Percentiles rank a stretch among this genome's conserved stretches.
phyloP scores from a whole-genome alignment of 441 rosid species.

The Arabidopsis lyrata region DNA sequence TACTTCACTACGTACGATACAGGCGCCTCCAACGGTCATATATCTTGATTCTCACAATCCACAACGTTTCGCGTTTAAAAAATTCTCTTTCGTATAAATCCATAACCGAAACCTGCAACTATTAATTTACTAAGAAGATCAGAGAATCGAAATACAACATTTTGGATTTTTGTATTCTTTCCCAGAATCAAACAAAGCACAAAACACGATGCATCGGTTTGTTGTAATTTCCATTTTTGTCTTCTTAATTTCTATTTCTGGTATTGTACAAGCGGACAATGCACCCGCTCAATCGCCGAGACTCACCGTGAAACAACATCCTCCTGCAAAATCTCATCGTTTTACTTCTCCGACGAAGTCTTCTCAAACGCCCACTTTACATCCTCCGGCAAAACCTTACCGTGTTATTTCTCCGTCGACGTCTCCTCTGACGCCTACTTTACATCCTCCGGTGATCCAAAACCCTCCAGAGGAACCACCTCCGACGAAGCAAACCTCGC shows the following conservation, averaged over 20 bases:
- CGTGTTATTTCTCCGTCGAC: conserved; percentile 13
- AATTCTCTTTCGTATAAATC: neutral
- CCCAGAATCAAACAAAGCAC: neutral
- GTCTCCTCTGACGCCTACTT: conserved; percentile 30
- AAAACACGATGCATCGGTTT: conserved; percentile 22
- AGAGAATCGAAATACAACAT: neutral
- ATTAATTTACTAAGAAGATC: neutral
- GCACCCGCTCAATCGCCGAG: conserved; percentile 59
- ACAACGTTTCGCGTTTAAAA: conserved; percentile 29
- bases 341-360: conserved; percentile 32
- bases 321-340: conserved; percentile 36
- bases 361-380: neutral
- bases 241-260: conserved; percentile 32
- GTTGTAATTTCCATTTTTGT: conserved; percentile 35
- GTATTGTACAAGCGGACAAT: conserved; percentile 45
- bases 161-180: neutral
- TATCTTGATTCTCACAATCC: conserved; percentile 23
- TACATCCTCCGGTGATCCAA: conserved; percentile 10
- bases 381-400: conserved; percentile 33
- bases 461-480: neutral
- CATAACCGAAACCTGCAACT: neutral
- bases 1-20: conserved; percentile 37
- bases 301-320: conserved; percentile 7
- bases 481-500: neutral
- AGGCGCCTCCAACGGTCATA: conserved; percentile 61